Base-by-base conservation (phyloP, 768 basidiomycete genomes). In the Saitozyma podzolica region DNA sequence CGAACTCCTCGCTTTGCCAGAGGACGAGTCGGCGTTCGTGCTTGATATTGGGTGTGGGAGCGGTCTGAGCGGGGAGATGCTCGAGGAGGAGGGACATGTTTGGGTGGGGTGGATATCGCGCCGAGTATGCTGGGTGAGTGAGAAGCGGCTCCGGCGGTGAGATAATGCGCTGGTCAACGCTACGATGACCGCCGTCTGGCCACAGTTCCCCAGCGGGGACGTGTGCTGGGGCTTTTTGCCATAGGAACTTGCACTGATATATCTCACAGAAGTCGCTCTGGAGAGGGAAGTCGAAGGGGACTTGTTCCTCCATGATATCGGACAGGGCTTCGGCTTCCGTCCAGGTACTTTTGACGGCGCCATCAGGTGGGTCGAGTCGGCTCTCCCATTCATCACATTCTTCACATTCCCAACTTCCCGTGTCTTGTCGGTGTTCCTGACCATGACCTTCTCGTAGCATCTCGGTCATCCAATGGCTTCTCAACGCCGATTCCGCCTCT, bases 301-400 rank as follows among this genome's bases (percentile, higher is more conserved):
- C 79, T 82, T 99, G 20, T 95, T 99, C 78, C 80, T 98, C 41
- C 94, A 97, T 69, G 96, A 99, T 74, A 96, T 98, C 49, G 96
- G 96, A 0, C 96, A 99, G 78, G 96, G 96, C 0, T 90, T 98
- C 73, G 93, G 94, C 8, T 99, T 96, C 80, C 85, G 96, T 47
- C 91, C 96, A 60, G 96, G 95, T 63, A 89, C 90, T 65, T 98
- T 99, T 77, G 96, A 99, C 77, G 96, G 95, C 47, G 94, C 92
- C 7, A 98, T 99, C 74, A 95, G 93, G 93, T 89, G 43, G 54
- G 74, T 64, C 8, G 20, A n/a, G n/a, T n/a, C 8, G 0, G 17
- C 13, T 17, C 17, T 42, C 20, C 8, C 20, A n/a, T n/a, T n/a
- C n/a, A n/a, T n/a, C n/a, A n/a, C n/a, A n/a, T n/a, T n/a, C n/a